Evolutionary conservation across 148 eudicot species (phyloP), one percentile per base, ranked within the genome.

Genomic region (Arbutus unedo): DNA sequence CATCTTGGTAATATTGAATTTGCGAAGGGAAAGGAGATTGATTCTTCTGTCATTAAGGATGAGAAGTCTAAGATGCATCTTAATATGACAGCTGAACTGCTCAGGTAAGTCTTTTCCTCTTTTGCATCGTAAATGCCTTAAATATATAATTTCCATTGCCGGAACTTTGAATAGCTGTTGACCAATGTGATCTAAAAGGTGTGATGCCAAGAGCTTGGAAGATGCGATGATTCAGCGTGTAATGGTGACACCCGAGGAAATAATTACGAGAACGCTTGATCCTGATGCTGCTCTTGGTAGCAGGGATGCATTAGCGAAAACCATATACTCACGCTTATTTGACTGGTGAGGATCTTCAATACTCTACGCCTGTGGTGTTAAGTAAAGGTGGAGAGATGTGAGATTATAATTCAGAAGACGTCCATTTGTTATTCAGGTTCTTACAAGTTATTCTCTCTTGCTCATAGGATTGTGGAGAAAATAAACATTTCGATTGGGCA

Each of bases 171-270:
- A 53, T 76, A 25, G n/a, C 59, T 44, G 44, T 19, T 81, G 43
- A 88, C 78, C 64, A 68, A 78, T 68, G 45, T 81, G 47, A 11
- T 68, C 15, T 79, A 77, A 83, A 82, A 96, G 99, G 89, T 96
- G 99, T 88, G 97, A 97, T 86, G 92, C 90, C 78, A 91, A 90
- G 87, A 92, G 91, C 85, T 90, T 97, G 82, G 99, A 97, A 85
- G 93, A 97, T 89, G 99, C 99, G 45, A 84, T 94, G 73, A 92
- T 97, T 75, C 89, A 90, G 86, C 99, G 98, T 90, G 99, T 92
- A 45, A 97, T 97, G 97, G 93, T 97, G 77, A 97, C 98, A 31
- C 99, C 99, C 3, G 99, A 97, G 89, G 99, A 97, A 92, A 89
- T 94, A 48, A 97, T 97, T 83, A 94, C 93, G 44, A 90, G 97